Evolutionary conservation across 2,329 filamentous ascomycete genomes (phyloP), one percentile per base, ranked within the genome.

Genomic region (Endocalyx cinctus): DNA sequence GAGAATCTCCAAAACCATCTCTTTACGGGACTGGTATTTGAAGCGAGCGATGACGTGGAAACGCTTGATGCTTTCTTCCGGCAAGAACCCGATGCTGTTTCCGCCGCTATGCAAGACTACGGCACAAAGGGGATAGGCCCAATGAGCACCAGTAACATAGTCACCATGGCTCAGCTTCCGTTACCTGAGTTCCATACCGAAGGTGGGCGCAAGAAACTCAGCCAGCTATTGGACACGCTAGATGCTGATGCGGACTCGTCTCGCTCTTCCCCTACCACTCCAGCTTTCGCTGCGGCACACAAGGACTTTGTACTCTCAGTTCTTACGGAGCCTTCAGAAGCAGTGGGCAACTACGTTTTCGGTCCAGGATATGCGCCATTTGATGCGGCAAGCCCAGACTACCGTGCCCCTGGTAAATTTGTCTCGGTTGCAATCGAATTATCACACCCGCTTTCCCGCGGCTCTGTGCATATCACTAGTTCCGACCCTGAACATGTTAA

Each of bases 1-100:
- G 42, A 45, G 34, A 53, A 57, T 16, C 37, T 55, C 23, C 39
- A 42, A 19, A 37, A 39, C 27, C 39, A 39, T 17, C 32, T 34
- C n/a, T 20, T 31, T 6, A 30, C 20, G 17, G 27, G 39, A 3
- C 6, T 39, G 5, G 33, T 33, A 17, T 42, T 39, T 14, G 36
- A 42, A 12, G 39, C 33, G 12, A 11, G 12, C 3, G 37, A 37
- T 15, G 37, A 35, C 5, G 25, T 35, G 14, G 20, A 37, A 12
- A 42, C 39, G 2, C 14, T 39, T 12, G 37, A 42, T n/a, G 14
- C n/a, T 11, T 29, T 34, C 13, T 27, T 28, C 11, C 37, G 37
- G 11, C 30, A 37, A 14, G 37, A 42, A 7, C 34, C 39, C 14
- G 31, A 23, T 6, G 37, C 31, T 6, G 15, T 36, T 7, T 11